These are phyloP conservation scores for Coprinellus aureogranulatus DNA, from an alignment of 768 basidiomycete genomes.

Conservation along the genomic window DNA sequence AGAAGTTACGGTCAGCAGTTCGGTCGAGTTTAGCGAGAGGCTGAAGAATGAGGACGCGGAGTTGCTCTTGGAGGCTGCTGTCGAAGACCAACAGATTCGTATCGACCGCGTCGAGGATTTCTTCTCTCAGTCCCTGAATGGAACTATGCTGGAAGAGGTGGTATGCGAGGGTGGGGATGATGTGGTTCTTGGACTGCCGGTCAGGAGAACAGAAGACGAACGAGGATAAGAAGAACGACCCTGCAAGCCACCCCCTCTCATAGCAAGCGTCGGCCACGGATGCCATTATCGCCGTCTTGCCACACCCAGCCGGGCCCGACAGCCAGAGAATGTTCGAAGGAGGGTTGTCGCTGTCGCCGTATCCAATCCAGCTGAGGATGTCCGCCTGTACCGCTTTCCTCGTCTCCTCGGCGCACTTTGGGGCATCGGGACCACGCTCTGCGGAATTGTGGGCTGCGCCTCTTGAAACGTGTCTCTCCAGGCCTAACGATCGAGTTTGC, in stretches of 20 bases:
- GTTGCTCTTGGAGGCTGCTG: slow-evolving; percentile 13
- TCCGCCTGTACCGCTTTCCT: not conserved
- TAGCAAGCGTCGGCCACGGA: slow-evolving; percentile 20
- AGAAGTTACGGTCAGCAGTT: not conserved
- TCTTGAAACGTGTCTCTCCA: not conserved
- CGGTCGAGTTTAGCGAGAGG: slow-evolving; percentile 6
- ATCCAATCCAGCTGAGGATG: not conserved
- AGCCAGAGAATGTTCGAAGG: slow-evolving; percentile 15
- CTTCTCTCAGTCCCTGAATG: slow-evolving; percentile 1
- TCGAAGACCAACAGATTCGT: slow-evolving; percentile 16
- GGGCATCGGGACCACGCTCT: not conserved
- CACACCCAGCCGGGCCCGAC: slow-evolving; percentile 23
- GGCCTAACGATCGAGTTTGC: too few species aligned
- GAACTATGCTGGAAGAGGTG: slow-evolving; percentile 20
- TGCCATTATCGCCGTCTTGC: slow-evolving; percentile 26
- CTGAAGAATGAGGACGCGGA: slow-evolving; percentile 14
- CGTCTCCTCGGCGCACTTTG: not conserved
- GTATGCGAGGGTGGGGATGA: slow-evolving; percentile 30
- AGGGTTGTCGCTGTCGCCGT: not conserved
- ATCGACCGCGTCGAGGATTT: slow-evolving; percentile 6
- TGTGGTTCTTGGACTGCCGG: slow-evolving; percentile 16
- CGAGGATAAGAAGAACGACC: slow-evolving; percentile 36
- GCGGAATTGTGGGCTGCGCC: not conserved
- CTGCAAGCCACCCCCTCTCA: slow-evolving; percentile 19
- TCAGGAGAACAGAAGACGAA: slow-evolving; percentile 15